Conservation (phyloP, 2,329 filamentous ascomycete species). For the Incumbomyces delicatus region DNA sequence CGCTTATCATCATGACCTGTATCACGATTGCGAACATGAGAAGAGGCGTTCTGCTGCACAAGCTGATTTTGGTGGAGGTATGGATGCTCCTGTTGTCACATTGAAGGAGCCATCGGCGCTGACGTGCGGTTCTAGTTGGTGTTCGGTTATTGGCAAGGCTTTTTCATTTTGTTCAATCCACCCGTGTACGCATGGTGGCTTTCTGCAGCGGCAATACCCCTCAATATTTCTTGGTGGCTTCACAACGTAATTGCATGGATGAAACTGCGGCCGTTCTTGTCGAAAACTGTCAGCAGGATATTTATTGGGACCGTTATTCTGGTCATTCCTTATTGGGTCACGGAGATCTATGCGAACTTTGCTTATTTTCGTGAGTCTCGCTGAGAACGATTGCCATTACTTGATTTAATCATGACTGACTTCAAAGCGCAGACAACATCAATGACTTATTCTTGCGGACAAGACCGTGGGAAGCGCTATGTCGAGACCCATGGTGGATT, state of each 20-base stretch:
- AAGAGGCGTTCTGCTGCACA: conserved; percentile 32
- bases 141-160: conserved; percentile 44
- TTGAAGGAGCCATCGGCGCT: background rate
- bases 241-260: conserved; percentile 55
- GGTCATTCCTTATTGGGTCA: conserved; percentile 49
- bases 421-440: conserved; percentile 19
- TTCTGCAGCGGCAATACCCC: conserved; percentile 44
- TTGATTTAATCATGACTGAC: no score
- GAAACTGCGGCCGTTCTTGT: conserved; percentile 48
- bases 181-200: conserved; percentile 51
- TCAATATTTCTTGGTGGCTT: conserved; percentile 48
- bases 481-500: conserved; percentile 54
- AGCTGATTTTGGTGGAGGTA: conserved; percentile 37
- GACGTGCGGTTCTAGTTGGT: conserved; percentile 30
- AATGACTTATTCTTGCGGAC: conserved; percentile 40
- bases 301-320: conserved; percentile 49
- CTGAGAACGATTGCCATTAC: no score
- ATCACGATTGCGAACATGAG: conserved; percentile 37
- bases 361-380: conserved; percentile 41
- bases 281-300: conserved; percentile 34
- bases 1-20: conserved; percentile 34
- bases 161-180: conserved; percentile 44
- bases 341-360: conserved; percentile 52
- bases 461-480: conserved; percentile 46
- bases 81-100: background rate